Evolutionary conservation across 768 basidiomycete genomes (phyloP).

Genomic region (Suillus brevipes): DNA sequence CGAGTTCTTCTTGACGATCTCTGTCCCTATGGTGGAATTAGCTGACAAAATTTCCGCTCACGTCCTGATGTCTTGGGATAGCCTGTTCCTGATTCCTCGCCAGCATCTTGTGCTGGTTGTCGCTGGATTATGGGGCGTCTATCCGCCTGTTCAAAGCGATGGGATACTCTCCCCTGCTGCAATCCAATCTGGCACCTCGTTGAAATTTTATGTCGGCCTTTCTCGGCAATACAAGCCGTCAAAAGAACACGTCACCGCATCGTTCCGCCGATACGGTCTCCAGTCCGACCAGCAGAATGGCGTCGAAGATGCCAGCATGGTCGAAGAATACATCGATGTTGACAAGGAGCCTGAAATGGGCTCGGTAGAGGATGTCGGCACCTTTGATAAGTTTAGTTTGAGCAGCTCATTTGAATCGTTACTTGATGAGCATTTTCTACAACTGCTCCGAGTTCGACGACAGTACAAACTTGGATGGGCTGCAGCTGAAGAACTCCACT

Average conservation of each 20-base stretch:
- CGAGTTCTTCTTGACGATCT: constrained; percentile 56
- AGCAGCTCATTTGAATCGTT: constrained; percentile 63
- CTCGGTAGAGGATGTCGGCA: constrained; percentile 33
- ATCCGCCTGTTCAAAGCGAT: constrained; percentile 51
- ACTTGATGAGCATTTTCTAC: constrained; percentile 56
- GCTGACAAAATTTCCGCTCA: constrained; percentile 57
- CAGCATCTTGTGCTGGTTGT: constrained; percentile 68
- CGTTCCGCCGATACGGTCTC: constrained; percentile 50
- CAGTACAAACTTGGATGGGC: constrained; percentile 66
- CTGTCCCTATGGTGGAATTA: constrained; percentile 53
- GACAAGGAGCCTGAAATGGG: constrained; percentile 23
- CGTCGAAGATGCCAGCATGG: constrained; percentile 7
- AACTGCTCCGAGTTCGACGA: constrained; percentile 51
- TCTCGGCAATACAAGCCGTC: constrained; percentile 61
- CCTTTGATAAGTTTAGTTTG: constrained; percentile 63
- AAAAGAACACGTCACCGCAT: constrained; percentile 46
- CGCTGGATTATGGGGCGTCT: constrained; percentile 50
- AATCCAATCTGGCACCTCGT: constrained; percentile 32
- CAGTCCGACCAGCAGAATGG: constrained; percentile 43
- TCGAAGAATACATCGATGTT: neutral
- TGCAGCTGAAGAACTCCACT: constrained; percentile 57
- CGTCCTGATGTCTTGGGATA: constrained; percentile 75
- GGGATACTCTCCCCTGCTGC: constrained; percentile 41
- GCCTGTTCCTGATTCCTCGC: constrained; percentile 54
- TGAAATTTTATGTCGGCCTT: constrained; percentile 65